Evolutionary conservation across 2,329 filamentous ascomycete species (phyloP).

Genomic region (Cryphonectria nitschkei): DNA sequence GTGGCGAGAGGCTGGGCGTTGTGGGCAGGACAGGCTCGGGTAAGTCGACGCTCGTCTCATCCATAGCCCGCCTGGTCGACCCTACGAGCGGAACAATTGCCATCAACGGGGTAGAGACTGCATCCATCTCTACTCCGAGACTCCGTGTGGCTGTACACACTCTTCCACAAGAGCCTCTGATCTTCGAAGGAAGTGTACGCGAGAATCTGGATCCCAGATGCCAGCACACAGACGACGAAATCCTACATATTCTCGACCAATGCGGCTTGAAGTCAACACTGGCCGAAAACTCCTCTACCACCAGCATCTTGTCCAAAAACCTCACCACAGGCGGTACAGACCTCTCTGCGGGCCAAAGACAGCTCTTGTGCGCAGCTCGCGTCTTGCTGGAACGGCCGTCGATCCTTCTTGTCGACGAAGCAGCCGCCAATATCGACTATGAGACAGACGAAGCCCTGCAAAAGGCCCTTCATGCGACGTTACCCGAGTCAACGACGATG

Average conservation of each 20-base stretch:
- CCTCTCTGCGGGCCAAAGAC: constrained; percentile 39
- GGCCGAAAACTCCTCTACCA: background rate
- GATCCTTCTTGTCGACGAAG: constrained; percentile 23
- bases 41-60: constrained; percentile 39
- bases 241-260: constrained; percentile 8
- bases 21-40: constrained; percentile 41
- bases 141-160: constrained; percentile 10
- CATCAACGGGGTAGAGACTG: constrained; percentile 37
- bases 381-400: constrained; percentile 25
- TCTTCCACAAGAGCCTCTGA: constrained; percentile 13
- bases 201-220: constrained; percentile 27
- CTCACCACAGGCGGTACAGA: constrained; percentile 23
- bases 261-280: constrained; percentile 10
- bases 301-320: background rate
- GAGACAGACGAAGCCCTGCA: constrained; percentile 20
- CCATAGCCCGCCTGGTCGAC: constrained; percentile 39
- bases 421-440: constrained; percentile 21
- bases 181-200: constrained; percentile 13
- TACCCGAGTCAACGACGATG: constrained; percentile 10
- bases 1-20: constrained; percentile 32
- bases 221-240: constrained; percentile 11
- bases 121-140: constrained; percentile 28
- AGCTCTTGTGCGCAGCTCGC: constrained; percentile 38
- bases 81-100: constrained; percentile 34
- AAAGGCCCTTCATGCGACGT: background rate